These are phyloP conservation scores for Lycium ferocissimum DNA, from an alignment of 257 asterid species.

Conservation along the genomic window DNA sequence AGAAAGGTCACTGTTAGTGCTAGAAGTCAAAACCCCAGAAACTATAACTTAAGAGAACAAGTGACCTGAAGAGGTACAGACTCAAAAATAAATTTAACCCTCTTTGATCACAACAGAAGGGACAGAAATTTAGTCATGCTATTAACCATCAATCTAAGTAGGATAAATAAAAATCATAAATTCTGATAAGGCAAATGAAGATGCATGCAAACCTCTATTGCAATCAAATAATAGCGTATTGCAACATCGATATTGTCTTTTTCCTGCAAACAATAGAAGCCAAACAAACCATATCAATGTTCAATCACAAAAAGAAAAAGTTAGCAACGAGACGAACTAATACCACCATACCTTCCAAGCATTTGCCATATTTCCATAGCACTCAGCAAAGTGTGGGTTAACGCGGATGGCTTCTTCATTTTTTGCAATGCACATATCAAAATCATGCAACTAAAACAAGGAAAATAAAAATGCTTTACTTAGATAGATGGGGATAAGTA, in stretches of 20 bases:
- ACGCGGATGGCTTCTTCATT: conserved; percentile 94
- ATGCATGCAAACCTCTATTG: conserved; percentile 83
- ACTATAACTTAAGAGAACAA: neutral
- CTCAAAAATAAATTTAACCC: neutral
- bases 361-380: conserved; percentile 99
- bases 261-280: conserved; percentile 62
- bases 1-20: neutral
- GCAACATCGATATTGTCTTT: conserved; percentile 95
- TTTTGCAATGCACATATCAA: conserved; percentile 84
- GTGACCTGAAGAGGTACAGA: neutral
- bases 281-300: conserved; percentile 25
- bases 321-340: conserved; percentile 29
- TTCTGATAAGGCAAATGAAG: neutral
- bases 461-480: conserved; percentile 19
- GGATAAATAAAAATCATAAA: neutral
- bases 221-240: conserved; percentile 90
- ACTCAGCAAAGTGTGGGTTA: conserved; percentile 95
- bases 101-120: neutral
- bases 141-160: neutral
- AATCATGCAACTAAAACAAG: conserved; percentile 78
- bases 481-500: neutral
- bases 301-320: conserved; percentile 29
- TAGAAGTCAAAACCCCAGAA: conserved; percentile 13
- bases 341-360: conserved; percentile 81
- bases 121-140: neutral